A percentile compares a stretch with the other conserved stretches of the same genome.
phyloP scores from a whole-genome alignment of 352 stramenopile genomes.

The Phytophthora gonapodyides region DNA sequence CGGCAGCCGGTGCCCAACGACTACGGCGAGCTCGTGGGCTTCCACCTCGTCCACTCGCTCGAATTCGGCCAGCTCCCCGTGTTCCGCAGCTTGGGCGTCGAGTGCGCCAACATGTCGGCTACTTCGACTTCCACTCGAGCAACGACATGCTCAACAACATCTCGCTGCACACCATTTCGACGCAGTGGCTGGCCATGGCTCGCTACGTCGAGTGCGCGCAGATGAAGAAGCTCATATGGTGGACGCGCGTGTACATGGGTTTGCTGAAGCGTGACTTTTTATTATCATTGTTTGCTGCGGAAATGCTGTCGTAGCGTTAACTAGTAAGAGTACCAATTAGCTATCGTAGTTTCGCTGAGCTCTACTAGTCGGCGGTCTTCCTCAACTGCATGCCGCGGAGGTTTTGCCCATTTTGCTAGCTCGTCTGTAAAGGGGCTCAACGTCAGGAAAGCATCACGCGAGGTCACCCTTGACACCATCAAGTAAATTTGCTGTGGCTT shows the following conservation, averaged over 20 bases:
- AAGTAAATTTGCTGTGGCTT: background rate
- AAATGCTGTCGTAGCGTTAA: no score
- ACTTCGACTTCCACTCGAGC: conserved; percentile 49
- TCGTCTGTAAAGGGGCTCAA: background rate
- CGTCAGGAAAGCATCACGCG: background rate
- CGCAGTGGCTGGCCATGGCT: conserved; percentile 45
- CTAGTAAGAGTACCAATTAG: no score
- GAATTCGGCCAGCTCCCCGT: conserved; percentile 47
- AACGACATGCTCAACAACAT: conserved; percentile 55
- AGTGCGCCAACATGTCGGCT: conserved; percentile 58
- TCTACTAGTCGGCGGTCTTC: no score
- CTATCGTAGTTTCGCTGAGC: no score
- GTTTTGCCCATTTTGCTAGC: background rate
- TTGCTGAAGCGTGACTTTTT: no score
- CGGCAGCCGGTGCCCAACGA: conserved; percentile 35
- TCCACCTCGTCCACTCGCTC: conserved; percentile 64
- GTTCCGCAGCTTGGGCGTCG: conserved; percentile 39
- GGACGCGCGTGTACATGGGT: conserved; percentile 42
- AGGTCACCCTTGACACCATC: background rate
- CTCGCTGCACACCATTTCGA: conserved; percentile 47
- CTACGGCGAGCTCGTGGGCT: conserved; percentile 50
- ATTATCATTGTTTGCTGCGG: no score
- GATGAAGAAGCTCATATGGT: conserved; percentile 57
- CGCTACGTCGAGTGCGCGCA: conserved; percentile 45
- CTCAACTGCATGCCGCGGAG: no score